phyloP scores from a whole-genome alignment of 768 basidiomycete species.

The Stropharia rugosoannulata region DNA sequence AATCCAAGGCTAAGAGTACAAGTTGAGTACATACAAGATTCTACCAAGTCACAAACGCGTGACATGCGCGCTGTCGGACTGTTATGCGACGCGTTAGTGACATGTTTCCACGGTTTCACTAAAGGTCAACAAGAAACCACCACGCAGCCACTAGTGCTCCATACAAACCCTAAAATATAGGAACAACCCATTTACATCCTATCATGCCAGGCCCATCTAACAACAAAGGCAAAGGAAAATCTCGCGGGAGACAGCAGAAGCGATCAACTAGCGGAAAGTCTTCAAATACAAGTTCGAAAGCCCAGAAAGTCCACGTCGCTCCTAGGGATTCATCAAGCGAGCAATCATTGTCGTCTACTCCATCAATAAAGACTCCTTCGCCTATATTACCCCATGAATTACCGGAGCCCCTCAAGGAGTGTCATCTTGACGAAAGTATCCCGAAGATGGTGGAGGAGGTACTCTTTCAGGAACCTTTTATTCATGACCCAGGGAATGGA shows the following conservation, averaged over 20 bases:
- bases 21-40: too few species aligned
- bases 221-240: constrained; percentile 34
- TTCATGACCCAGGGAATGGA: constrained; percentile 78
- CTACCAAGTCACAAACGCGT: too few species aligned
- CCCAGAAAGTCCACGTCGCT: background rate
- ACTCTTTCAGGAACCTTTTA: constrained; percentile 52
- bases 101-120: too few species aligned
- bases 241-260: constrained; percentile 8
- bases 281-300: background rate
- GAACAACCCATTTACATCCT: background rate
- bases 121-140: too few species aligned
- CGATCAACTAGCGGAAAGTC: background rate
- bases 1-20: too few species aligned
- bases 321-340: constrained; percentile 11
- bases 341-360: constrained; percentile 18
- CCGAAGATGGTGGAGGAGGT: constrained; percentile 17
- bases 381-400: constrained; percentile 6
- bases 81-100: too few species aligned
- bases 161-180: too few species aligned
- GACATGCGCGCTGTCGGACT: too few species aligned
- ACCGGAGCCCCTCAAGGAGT: background rate
- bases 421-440: constrained; percentile 6
- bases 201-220: constrained; percentile 67
- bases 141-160: too few species aligned
- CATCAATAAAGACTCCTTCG: constrained; percentile 16